phyloP scores from a whole-genome alignment of 148 eudicot genomes.

The Bassia scoparia region DNA sequence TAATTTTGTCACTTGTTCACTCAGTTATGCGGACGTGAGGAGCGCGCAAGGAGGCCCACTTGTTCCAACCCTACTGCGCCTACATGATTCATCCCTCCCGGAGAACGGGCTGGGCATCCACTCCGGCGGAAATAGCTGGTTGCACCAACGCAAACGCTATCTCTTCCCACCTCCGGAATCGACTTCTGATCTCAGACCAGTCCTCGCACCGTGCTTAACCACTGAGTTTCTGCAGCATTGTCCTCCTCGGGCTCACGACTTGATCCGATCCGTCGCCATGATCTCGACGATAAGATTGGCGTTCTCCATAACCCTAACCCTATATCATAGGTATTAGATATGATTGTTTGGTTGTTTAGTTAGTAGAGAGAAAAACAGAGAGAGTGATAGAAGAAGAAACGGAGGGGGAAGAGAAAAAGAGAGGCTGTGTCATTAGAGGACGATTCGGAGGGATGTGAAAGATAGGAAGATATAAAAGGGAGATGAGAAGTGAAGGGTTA shows the following conservation, averaged over 20 bases:
- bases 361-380: too few species aligned
- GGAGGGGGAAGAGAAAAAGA: not conserved
- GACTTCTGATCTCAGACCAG: slow-evolving; percentile 56
- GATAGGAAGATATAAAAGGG: slow-evolving; percentile 23
- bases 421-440: not conserved
- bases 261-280: slow-evolving; percentile 41
- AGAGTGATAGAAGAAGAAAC: not conserved
- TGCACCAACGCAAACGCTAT: slow-evolving; percentile 70
- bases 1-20: too few species aligned
- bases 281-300: not conserved
- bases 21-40: slow-evolving; percentile 37
- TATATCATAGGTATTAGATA: too few species aligned
- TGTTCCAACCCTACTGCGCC: slow-evolving; percentile 49
- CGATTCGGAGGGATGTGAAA: not conserved
- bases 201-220: slow-evolving; percentile 43
- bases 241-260: slow-evolving; percentile 77
- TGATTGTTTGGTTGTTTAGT: too few species aligned
- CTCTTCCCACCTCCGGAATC: slow-evolving; percentile 65
- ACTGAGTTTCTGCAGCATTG: slow-evolving; percentile 41
- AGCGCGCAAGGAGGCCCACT: slow-evolving; percentile 62
- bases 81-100: slow-evolving; percentile 54
- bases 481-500: not conserved
- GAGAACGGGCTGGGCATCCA: slow-evolving; percentile 56
- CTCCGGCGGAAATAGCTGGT: slow-evolving; percentile 73
- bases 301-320: slow-evolving; percentile 32